Conservation (phyloP, 495 filamentous ascomycete genomes). For the Penicillium soppii region DNA sequence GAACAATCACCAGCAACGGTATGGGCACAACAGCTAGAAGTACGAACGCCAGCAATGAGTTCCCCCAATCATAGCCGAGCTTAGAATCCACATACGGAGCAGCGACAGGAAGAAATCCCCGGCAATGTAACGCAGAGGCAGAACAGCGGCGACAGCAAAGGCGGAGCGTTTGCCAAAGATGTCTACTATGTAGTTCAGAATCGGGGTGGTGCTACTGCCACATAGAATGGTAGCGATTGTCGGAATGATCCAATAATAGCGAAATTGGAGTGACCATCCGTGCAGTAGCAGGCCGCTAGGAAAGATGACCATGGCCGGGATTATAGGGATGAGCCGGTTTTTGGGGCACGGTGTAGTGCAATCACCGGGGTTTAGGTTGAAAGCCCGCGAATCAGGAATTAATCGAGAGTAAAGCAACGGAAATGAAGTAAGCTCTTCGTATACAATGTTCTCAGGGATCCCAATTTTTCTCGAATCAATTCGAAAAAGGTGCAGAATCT, state of each 20-base stretch:
- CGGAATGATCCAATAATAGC: background rate
- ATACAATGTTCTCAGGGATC: slow-evolving; percentile 1
- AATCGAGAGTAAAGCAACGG: too few species aligned
- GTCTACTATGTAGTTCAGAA: background rate
- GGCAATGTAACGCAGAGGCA: background rate
- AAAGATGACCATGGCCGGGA: background rate
- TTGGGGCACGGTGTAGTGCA: too few species aligned
- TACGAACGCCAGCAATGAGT: background rate
- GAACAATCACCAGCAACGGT: background rate
- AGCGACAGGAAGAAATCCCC: background rate
- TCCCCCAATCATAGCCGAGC: background rate
- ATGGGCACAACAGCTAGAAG: background rate
- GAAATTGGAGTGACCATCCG: background rate
- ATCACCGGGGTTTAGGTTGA: too few species aligned
- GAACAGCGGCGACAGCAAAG: background rate
- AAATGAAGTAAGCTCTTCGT: background rate
- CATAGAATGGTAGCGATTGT: background rate
- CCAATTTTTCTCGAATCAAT: slow-evolving; percentile 2
- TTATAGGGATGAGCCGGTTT: background rate
- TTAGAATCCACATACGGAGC: background rate
- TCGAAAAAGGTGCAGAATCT: slow-evolving; percentile 1
- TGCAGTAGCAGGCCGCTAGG: background rate
- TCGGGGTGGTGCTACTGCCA: background rate
- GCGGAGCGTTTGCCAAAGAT: background rate
- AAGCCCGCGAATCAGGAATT: too few species aligned